Base-by-base conservation (phyloP, 1,284 basidiomycete species). In the Cutaneotrichosporon spelunceum region DNA sequence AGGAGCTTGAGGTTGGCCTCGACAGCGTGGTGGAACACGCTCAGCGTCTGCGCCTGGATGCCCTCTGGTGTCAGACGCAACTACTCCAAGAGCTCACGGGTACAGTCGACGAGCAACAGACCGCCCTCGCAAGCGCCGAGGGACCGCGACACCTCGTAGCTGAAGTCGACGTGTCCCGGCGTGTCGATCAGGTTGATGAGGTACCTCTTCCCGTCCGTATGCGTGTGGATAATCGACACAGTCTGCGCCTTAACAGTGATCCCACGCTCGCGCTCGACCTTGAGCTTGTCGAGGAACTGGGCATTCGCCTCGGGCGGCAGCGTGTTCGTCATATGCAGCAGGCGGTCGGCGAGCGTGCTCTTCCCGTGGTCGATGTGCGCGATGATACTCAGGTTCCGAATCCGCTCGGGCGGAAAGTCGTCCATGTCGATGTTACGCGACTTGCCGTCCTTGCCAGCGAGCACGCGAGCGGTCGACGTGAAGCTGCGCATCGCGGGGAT, bases 171-270 rank as follows among this genome's bases (percentile, higher is more conserved):
- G 78, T 97, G 93, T 4, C 93, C 93, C 50, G 95, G 95, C 0
- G 96, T 99, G 76, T 99, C 95, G 71, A 99, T 95, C 36, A 99
- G 82, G 78, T 99, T 99, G 67, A 99, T 84, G 54, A 99, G 83
- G 72, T 90, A 88, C 23, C 81, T 81, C 39, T 82, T 79, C 6
- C 84, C 84, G 53, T 84, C 76, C 13, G 81, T 70, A 73, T 90
- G 83, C 52, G 71, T 68, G 74, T 90, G 82, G 62, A 94, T 81
- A 89, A 97, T 95, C 85, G 90, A 93, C 8, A 91, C 92, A 2
- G 91, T 94, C 79, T 94, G 91, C 4, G 91, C 91, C 79, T 94
- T 93, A 72, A 94, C 93, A 80, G 78, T 82, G 60, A 82, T 79
- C 1, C 77, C 95, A 48, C 95, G 84, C 77, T 99, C 76, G 60